Percentiles rank a stretch among this genome's conserved stretches.
Evolutionary conservation across 2,329 filamentous ascomycete species (phyloP).

Genomic region (Cephalotrichum gorgonifer): DNA sequence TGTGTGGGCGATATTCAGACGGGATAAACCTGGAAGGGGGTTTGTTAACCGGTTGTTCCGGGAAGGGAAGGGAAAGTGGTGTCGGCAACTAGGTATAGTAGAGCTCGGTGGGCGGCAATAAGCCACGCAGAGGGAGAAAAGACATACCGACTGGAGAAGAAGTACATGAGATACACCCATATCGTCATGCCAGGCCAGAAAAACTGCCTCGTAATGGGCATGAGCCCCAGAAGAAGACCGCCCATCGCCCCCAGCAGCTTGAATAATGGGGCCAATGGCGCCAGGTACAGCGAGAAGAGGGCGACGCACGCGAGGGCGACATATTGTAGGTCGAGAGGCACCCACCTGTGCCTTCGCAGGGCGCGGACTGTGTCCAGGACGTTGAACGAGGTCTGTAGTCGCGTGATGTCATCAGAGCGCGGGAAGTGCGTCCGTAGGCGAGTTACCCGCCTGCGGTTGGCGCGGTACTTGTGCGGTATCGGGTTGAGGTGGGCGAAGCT

Average conservation of each 20-base stretch:
- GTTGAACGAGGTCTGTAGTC: slow-evolving; percentile 73
- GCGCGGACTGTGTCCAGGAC: slow-evolving; percentile 66
- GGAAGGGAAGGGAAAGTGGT: too few relatives aligned
- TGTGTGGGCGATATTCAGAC: slow-evolving; percentile 77
- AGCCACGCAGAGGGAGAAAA: slow-evolving; percentile 9
- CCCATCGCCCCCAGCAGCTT: slow-evolving; percentile 64
- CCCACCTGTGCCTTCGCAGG: slow-evolving; percentile 71
- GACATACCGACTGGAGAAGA: slow-evolving; percentile 85
- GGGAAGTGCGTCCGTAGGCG: slow-evolving; percentile 21
- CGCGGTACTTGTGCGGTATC: slow-evolving; percentile 26
- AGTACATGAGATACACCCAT: slow-evolving; percentile 79
- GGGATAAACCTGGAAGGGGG: slow-evolving; percentile 64
- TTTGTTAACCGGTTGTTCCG: too few relatives aligned
- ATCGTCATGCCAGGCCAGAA: slow-evolving; percentile 81
- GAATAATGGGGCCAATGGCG: slow-evolving; percentile 66
- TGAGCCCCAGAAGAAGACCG: slow-evolving; percentile 59
- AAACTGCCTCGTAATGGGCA: slow-evolving; percentile 84
- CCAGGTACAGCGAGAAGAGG: slow-evolving; percentile 76
- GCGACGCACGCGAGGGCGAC: slow-evolving; percentile 61
- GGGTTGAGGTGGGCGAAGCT: slow-evolving; percentile 32
- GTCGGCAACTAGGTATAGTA: too few relatives aligned
- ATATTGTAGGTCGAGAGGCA: slow-evolving; percentile 77
- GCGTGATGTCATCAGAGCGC: slow-evolving; percentile 52
- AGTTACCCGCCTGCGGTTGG: slow-evolving; percentile 12
- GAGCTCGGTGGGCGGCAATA: too few relatives aligned